Evolutionary conservation across 805 yeast genomes (phyloP).

Genomic region (Teunomyces barrocoloradensis): DNA sequence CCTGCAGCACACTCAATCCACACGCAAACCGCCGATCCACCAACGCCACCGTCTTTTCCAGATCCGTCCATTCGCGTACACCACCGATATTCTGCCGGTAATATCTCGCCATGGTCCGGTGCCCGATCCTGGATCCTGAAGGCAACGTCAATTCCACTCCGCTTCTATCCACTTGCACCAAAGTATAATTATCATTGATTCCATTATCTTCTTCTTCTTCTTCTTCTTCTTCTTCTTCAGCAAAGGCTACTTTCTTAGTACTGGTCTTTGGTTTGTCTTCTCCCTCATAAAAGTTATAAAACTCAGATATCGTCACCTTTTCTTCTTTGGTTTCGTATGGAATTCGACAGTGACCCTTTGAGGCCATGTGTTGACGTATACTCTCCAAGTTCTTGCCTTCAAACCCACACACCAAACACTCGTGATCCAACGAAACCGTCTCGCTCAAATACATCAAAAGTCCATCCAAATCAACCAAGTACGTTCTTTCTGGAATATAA

Average conservation of each 20-base stretch:
- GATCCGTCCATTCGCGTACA: conserved; percentile 47
- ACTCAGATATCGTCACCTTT: conserved; percentile 31
- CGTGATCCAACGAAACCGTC: conserved; percentile 37
- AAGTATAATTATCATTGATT: conserved; percentile 22
- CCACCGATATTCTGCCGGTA: conserved; percentile 57
- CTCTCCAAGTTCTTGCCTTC: conserved; percentile 40
- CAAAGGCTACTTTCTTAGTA: conserved; percentile 27
- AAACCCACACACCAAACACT: conserved; percentile 46
- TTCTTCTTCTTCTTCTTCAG: conserved; percentile 13
- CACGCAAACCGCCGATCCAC: conserved; percentile 59
- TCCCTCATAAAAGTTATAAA: conserved; percentile 33
- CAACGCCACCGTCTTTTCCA: conserved; percentile 71
- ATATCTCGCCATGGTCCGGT: conserved; percentile 69
- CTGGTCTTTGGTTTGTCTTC: conserved; percentile 13
- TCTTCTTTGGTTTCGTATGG: conserved; percentile 46
- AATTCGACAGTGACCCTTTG: conserved; percentile 46
- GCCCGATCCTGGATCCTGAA: conserved; percentile 77
- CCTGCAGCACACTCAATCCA: conserved; percentile 28
- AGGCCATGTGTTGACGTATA: conserved; percentile 41
- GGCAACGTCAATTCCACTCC: conserved; percentile 73
- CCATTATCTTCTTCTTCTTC: conserved; percentile 11
- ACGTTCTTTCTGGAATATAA: conserved; percentile 44
- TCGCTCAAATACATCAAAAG: conserved; percentile 38
- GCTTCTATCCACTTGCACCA: conserved; percentile 48
- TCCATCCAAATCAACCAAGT: conserved; percentile 36